Evolutionary conservation across 169 alveolate genomes (phyloP).

Genomic region (Plasmodium gallinaceum): DNA sequence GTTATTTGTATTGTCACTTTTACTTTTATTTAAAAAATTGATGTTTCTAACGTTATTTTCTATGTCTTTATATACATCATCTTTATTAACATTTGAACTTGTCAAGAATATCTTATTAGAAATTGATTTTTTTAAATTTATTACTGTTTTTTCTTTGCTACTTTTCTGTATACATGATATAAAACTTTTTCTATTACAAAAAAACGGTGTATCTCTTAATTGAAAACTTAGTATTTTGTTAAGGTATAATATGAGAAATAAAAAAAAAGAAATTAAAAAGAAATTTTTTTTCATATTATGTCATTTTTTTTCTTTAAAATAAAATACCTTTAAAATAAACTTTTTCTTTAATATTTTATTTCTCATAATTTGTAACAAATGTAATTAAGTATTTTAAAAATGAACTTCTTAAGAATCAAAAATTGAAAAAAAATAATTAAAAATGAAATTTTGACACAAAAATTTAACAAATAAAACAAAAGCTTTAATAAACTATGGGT

Average conservation of each 20-base stretch:
- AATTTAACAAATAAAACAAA: no score
- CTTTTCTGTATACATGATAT: slow-evolving; percentile 13
- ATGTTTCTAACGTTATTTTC: slow-evolving; percentile 20
- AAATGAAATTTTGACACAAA: no score
- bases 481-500: no score
- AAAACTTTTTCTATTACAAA: slow-evolving; percentile 24
- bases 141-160: slow-evolving; percentile 15
- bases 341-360: slow-evolving; percentile 22
- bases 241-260: slow-evolving; percentile 10
- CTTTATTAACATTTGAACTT: slow-evolving; percentile 39
- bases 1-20: slow-evolving; percentile 26
- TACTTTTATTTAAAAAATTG: slow-evolving; percentile 6
- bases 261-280: slow-evolving; percentile 24
- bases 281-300: slow-evolving; percentile 65
- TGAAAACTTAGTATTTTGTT: slow-evolving; percentile 50
- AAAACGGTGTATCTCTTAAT: slow-evolving; percentile 34
- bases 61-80: slow-evolving; percentile 52
- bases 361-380: slow-evolving; percentile 24
- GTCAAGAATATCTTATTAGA: not conserved
- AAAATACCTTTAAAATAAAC: slow-evolving; percentile 17
- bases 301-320: slow-evolving; percentile 52
- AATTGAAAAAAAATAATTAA: no score
- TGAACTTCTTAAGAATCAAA: no score
- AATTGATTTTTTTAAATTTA: slow-evolving; percentile 44
- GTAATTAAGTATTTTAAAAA: no score